A percentile compares a stretch with the other conserved stretches of the same genome.
Evolutionary conservation across 2,329 filamentous ascomycete species (phyloP).

Genomic region (Leptosphaerulina australis): DNA sequence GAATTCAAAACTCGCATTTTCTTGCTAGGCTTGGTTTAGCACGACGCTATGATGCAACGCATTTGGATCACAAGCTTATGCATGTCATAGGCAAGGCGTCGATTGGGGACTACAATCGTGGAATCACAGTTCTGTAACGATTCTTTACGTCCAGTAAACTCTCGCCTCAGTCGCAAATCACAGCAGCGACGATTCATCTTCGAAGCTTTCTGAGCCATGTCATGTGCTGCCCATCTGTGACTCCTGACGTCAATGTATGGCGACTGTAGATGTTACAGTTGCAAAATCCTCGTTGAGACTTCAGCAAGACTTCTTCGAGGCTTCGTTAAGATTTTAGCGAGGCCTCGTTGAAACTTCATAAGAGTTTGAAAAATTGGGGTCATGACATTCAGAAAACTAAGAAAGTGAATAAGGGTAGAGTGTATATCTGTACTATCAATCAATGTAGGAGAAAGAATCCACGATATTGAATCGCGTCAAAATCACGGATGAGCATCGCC

Average conservation of each 20-base stretch:
- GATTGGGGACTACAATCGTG: background rate
- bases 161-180: background rate
- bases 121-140: background rate
- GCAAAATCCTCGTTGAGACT: background rate
- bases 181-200: no score
- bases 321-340: background rate
- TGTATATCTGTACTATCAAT: no score
- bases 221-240: background rate
- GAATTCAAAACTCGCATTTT: conserved; percentile 1
- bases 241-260: conserved; percentile 8
- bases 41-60: conserved; percentile 9
- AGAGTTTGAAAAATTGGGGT: conserved; percentile 47
- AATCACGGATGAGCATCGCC: no score
- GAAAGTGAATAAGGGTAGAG: no score
- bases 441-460: no score
- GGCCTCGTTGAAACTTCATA: conserved; percentile 49
- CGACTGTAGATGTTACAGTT: background rate
- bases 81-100: background rate
- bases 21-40: conserved; percentile 7
- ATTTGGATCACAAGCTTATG: background rate
- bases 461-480: no score
- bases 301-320: background rate
- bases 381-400: conserved; percentile 45
- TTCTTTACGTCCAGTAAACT: background rate
- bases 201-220: background rate